These are phyloP conservation scores for Luffa acutangula DNA, from an alignment of 306 rosid species.

Conservation along the genomic window DNA sequence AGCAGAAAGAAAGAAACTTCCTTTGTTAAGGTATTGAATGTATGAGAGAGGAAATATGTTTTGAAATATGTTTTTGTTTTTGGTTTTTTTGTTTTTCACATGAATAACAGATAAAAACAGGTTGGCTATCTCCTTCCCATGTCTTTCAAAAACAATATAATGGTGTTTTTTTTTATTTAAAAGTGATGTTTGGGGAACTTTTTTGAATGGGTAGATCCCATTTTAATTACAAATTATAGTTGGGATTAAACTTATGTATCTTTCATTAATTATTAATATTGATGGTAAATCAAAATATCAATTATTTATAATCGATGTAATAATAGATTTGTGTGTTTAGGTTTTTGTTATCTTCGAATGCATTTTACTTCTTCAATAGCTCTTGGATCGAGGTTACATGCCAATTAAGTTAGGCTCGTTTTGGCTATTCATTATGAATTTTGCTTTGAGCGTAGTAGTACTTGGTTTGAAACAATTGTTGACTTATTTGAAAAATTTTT, in stretches of 20 bases:
- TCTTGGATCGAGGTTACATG: too few relatives aligned
- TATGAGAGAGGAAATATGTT: not conserved
- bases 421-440: too few relatives aligned
- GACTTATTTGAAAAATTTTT: too few relatives aligned
- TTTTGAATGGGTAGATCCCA: not conserved
- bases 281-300: not conserved
- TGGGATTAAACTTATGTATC: not conserved
- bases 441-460: too few relatives aligned
- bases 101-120: not conserved
- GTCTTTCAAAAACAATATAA: not conserved
- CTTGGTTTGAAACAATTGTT: too few relatives aligned
- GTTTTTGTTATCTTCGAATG: too few relatives aligned
- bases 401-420: too few relatives aligned
- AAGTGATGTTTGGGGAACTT: not conserved
- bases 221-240: too few relatives aligned
- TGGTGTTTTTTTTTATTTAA: not conserved
- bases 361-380: too few relatives aligned
- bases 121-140: not conserved
- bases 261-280: too few relatives aligned
- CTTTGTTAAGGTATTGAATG: not conserved
- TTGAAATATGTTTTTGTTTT: too few relatives aligned
- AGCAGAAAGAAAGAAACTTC: not conserved
- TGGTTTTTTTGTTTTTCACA: not conserved
- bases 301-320: too few relatives aligned
- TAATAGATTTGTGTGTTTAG: not conserved